Conservation (phyloP, 345 rosid genomes). For the Triadica sebifera region DNA sequence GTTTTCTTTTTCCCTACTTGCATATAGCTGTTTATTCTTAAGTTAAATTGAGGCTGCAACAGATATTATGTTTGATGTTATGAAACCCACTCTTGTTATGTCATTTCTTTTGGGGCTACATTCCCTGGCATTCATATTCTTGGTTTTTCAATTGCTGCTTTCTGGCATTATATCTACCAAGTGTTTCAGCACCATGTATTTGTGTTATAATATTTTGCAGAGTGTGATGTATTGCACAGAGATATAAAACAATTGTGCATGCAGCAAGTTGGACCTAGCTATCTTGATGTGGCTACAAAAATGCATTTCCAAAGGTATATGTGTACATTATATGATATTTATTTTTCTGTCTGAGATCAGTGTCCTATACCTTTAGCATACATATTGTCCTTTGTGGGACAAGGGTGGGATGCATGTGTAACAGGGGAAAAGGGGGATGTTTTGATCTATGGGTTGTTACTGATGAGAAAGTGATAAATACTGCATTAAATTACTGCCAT, state of each 20-base stretch:
- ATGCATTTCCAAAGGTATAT: slow-evolving; percentile 94
- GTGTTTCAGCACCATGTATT: not conserved
- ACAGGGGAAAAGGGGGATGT: not conserved
- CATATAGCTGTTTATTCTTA: not conserved
- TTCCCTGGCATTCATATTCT: not conserved
- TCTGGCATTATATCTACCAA: not conserved
- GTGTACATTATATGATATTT: not conserved
- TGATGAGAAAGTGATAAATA: not conserved
- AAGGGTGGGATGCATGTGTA: not conserved
- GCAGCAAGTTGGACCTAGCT: slow-evolving; percentile 96
- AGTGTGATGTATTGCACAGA: slow-evolving; percentile 81
- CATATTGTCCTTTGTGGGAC: slow-evolving; percentile 1
- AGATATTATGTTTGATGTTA: not conserved
- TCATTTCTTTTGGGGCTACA: not conserved
- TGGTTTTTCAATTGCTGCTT: not conserved
- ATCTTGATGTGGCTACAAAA: slow-evolving; percentile 79
- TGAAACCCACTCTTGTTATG: not conserved
- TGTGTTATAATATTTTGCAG: slow-evolving; percentile 33
- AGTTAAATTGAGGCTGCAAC: not conserved
- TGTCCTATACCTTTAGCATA: not conserved
- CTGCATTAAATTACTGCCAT: slow-evolving; percentile 28
- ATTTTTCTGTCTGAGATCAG: not conserved
- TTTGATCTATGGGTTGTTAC: slow-evolving; percentile 1
- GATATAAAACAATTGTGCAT: slow-evolving; percentile 94
- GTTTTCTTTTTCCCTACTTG: not conserved